Conservation (phyloP, 1,139 yeast species). For the Hansenula lynferdii region DNA sequence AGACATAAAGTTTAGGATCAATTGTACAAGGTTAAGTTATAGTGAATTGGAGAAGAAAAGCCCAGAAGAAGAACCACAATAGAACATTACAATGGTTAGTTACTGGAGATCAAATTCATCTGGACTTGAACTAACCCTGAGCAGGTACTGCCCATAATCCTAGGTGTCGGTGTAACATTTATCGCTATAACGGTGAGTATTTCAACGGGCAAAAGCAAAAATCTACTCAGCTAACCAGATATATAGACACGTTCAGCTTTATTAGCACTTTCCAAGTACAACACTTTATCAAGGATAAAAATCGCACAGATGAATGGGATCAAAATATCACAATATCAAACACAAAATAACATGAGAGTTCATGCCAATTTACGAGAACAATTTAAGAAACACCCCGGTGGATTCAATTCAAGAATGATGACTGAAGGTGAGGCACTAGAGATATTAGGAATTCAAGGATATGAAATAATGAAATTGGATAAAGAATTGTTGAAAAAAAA, state of each 20-base stretch:
- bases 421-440: constrained; percentile 57
- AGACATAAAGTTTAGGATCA: too few relatives aligned
- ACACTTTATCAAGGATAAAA: constrained; percentile 44
- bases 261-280: constrained; percentile 38
- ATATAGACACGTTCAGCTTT: constrained; percentile 37
- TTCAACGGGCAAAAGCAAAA: neutral
- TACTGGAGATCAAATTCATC: too few relatives aligned
- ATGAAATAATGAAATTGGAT: constrained; percentile 44
- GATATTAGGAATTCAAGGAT: constrained; percentile 48
- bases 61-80: too few relatives aligned
- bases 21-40: too few relatives aligned
- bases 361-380: constrained; percentile 20
- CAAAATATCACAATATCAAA: constrained; percentile 11
- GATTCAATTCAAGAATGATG: constrained; percentile 44
- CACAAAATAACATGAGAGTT: constrained; percentile 15
- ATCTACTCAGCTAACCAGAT: too few relatives aligned
- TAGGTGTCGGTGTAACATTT: constrained; percentile 54
- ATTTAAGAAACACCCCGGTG: constrained; percentile 43
- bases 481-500: constrained; percentile 41
- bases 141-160: constrained; percentile 48
- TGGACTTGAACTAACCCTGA: neutral
- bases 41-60: too few relatives aligned
- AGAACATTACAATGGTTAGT: too few relatives aligned
- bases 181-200: constrained; percentile 42
- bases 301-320: constrained; percentile 48